Percentiles rank a stretch among this genome's conserved stretches.
These are phyloP conservation scores for Cryptococcus deneoformans DNA, from an alignment of 1,284 basidiomycete species.

Conservation along the genomic window DNA sequence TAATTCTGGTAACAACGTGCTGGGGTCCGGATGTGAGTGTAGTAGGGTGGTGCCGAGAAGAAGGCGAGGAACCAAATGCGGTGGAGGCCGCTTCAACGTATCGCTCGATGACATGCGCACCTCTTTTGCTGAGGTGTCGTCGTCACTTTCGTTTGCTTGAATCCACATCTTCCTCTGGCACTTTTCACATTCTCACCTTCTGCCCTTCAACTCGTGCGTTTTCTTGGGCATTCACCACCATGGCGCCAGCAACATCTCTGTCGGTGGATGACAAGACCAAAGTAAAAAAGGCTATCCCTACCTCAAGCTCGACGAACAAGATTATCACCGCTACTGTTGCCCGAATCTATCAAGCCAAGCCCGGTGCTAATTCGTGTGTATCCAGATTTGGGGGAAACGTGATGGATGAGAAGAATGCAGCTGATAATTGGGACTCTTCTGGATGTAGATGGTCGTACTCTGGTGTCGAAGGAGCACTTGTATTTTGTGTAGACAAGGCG, in stretches of 20 bases:
- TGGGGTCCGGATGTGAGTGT: no score
- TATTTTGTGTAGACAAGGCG: slow-evolving; percentile 64
- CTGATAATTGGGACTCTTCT: not conserved
- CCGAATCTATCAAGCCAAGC: slow-evolving; percentile 69
- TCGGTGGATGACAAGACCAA: slow-evolving; percentile 70
- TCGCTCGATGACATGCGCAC: no score
- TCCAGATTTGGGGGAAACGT: not conserved
- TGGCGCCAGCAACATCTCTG: slow-evolving; percentile 47
- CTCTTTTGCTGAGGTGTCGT: no score
- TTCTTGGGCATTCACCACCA: not conserved
- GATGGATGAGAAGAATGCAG: not conserved
- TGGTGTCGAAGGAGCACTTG: slow-evolving; percentile 79
- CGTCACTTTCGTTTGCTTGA: no score
- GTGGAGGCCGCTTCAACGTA: no score
- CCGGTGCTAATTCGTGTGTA: slow-evolving; percentile 31
- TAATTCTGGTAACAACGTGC: no score
- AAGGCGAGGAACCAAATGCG: no score
- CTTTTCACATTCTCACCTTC: no score
- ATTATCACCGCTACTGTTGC: slow-evolving; percentile 74
- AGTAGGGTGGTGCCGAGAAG: no score
- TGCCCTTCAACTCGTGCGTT: no score
- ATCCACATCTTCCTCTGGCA: no score
- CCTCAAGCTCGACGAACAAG: slow-evolving; percentile 55
- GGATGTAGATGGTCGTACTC: slow-evolving; percentile 70
- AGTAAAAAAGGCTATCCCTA: slow-evolving; percentile 66